Percentiles rank a stretch among this genome's conserved stretches.
Conservation (phyloP, 2,329 filamentous ascomycete genomes). For the Nemania sp. region DNA sequence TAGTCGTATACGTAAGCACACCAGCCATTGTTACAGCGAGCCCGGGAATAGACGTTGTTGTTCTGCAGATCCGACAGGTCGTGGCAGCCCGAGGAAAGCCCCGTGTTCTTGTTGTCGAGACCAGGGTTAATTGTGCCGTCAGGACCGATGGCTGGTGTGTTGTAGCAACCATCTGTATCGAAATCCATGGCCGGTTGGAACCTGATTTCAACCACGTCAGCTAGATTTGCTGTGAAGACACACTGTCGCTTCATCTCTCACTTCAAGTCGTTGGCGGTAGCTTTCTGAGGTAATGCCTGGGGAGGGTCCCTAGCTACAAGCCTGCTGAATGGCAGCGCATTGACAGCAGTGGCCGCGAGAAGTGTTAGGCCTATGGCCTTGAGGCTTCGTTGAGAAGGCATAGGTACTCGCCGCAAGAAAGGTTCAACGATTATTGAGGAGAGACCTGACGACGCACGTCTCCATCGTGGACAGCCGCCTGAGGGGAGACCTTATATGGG, state of each 20-base stretch:
- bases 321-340: constrained; percentile 38
- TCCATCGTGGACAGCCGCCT: neutral
- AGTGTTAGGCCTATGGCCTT: constrained; percentile 43
- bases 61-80: constrained; percentile 53
- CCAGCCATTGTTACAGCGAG: constrained; percentile 59
- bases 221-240: neutral
- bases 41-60: constrained; percentile 58
- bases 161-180: constrained; percentile 56
- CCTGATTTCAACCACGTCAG: constrained; percentile 29
- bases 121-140: constrained; percentile 52
- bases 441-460: constrained; percentile 2
- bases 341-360: constrained; percentile 39
- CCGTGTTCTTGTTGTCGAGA: constrained; percentile 48
- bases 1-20: constrained; percentile 60
- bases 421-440: neutral
- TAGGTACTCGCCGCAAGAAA: constrained; percentile 34
- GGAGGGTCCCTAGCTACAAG: constrained; percentile 46
- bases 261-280: constrained; percentile 47
- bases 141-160: constrained; percentile 54
- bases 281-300: constrained; percentile 45
- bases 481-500: constrained; percentile 21
- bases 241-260: constrained; percentile 30
- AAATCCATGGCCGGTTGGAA: constrained; percentile 52
- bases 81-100: constrained; percentile 50
- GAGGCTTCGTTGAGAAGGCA: constrained; percentile 43